A percentile compares a stretch with the other conserved stretches of the same genome.
These are phyloP conservation scores for Penicillium parvum DNA, from an alignment of 495 filamentous ascomycete species.

Conservation along the genomic window DNA sequence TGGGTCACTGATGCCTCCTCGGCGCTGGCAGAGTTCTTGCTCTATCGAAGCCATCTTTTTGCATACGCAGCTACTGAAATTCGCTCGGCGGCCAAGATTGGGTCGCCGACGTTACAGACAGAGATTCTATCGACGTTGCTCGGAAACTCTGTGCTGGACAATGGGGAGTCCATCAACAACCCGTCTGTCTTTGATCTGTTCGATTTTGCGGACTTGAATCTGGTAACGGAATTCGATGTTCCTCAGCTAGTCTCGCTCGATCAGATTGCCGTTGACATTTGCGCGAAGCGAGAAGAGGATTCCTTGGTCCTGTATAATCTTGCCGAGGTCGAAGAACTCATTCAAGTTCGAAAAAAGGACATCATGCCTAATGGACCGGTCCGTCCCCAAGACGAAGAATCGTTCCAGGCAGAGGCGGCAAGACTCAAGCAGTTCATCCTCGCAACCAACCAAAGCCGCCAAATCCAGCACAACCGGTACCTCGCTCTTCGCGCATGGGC, in stretches of 20 bases:
- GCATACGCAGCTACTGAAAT: conserved; percentile 84
- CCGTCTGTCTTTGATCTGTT: conserved; percentile 86
- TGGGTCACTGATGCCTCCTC: conserved; percentile 56
- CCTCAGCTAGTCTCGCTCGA: conserved; percentile 54
- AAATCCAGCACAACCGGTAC: conserved; percentile 54
- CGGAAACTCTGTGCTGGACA: conserved; percentile 63
- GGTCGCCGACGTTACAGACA: conserved; percentile 69
- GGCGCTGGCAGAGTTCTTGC: conserved; percentile 69
- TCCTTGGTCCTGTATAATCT: conserved; percentile 52
- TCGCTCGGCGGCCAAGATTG: conserved; percentile 63
- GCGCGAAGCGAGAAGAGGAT: conserved; percentile 48
- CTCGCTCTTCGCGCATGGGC: conserved; percentile 73
- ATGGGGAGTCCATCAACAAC: conserved; percentile 56
- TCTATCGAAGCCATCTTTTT: conserved; percentile 65
- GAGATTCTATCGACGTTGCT: conserved; percentile 74
- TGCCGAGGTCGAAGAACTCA: conserved; percentile 56
- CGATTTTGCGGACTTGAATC: conserved; percentile 78
- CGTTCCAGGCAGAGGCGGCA: conserved; percentile 54
- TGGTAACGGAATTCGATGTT: conserved; percentile 34
- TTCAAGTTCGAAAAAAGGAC: conserved; percentile 49
- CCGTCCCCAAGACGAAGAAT: conserved; percentile 53
- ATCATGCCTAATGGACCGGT: conserved; percentile 44
- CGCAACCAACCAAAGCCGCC: conserved; percentile 65
- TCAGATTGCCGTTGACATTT: conserved; percentile 59
- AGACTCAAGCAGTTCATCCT: conserved; percentile 51